Percentiles rank a stretch among this genome's conserved stretches.
Conservation (phyloP, 1,284 basidiomycete genomes). For the Malassezia equina region DNA sequence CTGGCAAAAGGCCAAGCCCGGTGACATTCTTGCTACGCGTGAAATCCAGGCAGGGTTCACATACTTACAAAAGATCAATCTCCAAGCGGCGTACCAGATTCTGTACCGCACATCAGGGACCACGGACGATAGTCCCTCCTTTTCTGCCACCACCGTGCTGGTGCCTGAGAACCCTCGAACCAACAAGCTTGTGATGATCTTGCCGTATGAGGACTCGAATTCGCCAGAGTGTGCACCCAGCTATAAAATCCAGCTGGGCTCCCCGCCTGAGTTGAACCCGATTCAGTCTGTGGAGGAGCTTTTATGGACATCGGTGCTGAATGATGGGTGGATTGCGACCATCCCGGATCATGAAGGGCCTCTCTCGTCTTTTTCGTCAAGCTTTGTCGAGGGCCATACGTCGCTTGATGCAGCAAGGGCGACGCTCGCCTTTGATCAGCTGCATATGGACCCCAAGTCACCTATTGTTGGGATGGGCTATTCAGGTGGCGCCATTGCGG, state of each 20-base stretch:
- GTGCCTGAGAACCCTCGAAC: slow-evolving; percentile 11
- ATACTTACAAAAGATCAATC: slow-evolving; percentile 18
- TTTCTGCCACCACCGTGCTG: slow-evolving; percentile 10
- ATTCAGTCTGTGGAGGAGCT: slow-evolving; percentile 16
- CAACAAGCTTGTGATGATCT: slow-evolving; percentile 13
- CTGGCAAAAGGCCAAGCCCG: slow-evolving; percentile 14
- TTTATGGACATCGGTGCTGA: slow-evolving; percentile 14
- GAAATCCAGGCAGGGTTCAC: slow-evolving; percentile 16
- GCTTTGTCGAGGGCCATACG: slow-evolving; percentile 29
- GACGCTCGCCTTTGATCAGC: slow-evolving; percentile 21
- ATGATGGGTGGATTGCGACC: slow-evolving; percentile 34
- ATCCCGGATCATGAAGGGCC: slow-evolving; percentile 35
- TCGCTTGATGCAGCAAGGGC: slow-evolving; percentile 30
- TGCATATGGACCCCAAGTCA: slow-evolving; percentile 18
- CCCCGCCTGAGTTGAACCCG: slow-evolving; percentile 5
- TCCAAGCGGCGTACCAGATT: slow-evolving; percentile 25
- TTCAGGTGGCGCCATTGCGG: slow-evolving; percentile 34
- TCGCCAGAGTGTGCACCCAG: slow-evolving; percentile 13
- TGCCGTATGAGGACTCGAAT: slow-evolving; percentile 16
- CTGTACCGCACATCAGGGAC: slow-evolving; percentile 23
- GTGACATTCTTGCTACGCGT: slow-evolving; percentile 8
- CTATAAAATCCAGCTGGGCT: slow-evolving; percentile 14
- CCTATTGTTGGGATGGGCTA: slow-evolving; percentile 27
- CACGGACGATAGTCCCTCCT: not conserved
- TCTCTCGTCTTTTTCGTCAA: slow-evolving; percentile 26